A percentile compares a stretch with the other conserved stretches of the same genome.
These are phyloP conservation scores for Thuidium tamariscinum DNA, from an alignment of 225 moss, liverwort and hornwort genomes.

Conservation along the genomic window DNA sequence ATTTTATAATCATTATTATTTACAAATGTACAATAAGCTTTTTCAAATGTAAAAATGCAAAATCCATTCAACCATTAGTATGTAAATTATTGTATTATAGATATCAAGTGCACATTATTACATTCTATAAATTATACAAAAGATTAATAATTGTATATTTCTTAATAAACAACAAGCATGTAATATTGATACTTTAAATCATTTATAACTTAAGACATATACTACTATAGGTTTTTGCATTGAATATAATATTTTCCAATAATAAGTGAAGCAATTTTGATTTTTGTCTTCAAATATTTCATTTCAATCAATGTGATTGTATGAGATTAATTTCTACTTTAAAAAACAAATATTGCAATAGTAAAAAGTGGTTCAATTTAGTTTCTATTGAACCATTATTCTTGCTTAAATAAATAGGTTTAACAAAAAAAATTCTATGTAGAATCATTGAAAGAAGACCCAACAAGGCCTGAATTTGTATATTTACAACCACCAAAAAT, in stretches of 20 bases:
- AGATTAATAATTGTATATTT: not conserved
- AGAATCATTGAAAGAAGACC: slow-evolving; percentile 64
- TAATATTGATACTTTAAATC: not conserved
- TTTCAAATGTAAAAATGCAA: not conserved
- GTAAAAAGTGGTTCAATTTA: not conserved
- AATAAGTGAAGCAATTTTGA: too few relatives aligned
- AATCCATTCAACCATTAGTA: not conserved
- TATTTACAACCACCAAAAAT: slow-evolving; percentile 57
- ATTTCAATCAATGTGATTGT: accelerated
- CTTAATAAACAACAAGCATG: not conserved
- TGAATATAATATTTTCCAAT: not conserved
- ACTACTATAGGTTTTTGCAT: accelerated
- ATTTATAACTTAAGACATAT: not conserved
- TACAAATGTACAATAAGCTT: not conserved
- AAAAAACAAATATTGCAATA: not conserved
- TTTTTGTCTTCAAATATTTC: too few relatives aligned
- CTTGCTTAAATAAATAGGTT: too few relatives aligned
- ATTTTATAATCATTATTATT: not conserved
- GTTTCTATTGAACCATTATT: not conserved
- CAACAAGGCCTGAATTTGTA: slow-evolving; percentile 55
- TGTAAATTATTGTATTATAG: too few relatives aligned
- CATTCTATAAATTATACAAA: not conserved
- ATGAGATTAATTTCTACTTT: too few relatives aligned
- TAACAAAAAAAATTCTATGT: not conserved
- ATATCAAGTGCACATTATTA: not conserved